Evolutionary conservation across 1,139 yeast genomes (phyloP), one percentile per base, ranked within the genome.

Genomic region (Hyphopichia buzzinii): DNA sequence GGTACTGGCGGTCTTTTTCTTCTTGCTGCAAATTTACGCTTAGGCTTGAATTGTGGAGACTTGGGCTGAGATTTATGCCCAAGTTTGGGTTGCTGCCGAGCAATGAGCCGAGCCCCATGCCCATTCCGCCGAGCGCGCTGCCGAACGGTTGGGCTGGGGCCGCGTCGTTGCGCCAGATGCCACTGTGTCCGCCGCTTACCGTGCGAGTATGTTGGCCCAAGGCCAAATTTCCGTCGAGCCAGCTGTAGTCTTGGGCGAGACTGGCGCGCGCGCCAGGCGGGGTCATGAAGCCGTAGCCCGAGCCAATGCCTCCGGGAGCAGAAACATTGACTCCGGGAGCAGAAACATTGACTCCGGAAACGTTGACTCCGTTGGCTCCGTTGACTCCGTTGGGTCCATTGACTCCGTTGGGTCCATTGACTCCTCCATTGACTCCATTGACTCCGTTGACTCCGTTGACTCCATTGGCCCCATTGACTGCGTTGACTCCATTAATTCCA

Each of bases 131-230:
- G 23, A 19, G 23, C 23, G 8, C 23, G 23, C 23, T 19, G 23
- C 23, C 10, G 23, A 19, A 19, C 23, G 23, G 23, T 10, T 19
- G 23, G 6, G 8, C 23, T n/a, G 26, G 23, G 6, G 8, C 23
- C 21, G 26, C 13, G 12, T 23, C 33, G 10, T 30, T 30, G 11
- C 33, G 16, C 33, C 33, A 30, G 5, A 30, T 30, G 22, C 33
- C 29, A 25, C 8, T 27, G 15, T 19, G 6, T 19, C 29, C 29
- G 10, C 17, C 17, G 15, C 29, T 27, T 4, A 27, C 29, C n/a
- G 14, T 30, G 11, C 33, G 33, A 4, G 17, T 23, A 23, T 30
- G 33, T 6, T 23, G 16, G 15, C 27, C 27, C 12, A 25, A 6
- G 7, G 14, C 13, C 15, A 25, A 25, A n/a, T 25, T 25, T 6